Evolutionary conservation across 768 basidiomycete species (phyloP).

Genomic region (Podaxis mareebaensis): DNA sequence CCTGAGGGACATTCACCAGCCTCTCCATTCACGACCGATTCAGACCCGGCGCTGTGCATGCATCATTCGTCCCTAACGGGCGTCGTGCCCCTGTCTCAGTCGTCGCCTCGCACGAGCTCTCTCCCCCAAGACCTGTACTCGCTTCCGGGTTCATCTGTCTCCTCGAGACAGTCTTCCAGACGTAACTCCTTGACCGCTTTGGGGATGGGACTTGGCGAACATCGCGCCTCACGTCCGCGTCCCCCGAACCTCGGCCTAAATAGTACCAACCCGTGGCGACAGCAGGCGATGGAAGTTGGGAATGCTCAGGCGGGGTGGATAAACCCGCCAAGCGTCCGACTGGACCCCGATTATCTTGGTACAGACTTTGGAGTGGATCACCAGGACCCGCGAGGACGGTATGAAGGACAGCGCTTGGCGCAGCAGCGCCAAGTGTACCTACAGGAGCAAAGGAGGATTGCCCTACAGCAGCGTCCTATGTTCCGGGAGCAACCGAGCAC

Average conservation of each 20-base stretch:
- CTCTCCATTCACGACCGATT: background rate
- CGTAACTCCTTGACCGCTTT: constrained; percentile 20
- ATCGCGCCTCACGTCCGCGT: constrained; percentile 27
- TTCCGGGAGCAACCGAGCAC: background rate
- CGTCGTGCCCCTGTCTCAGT: constrained; percentile 13
- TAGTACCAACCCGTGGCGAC: constrained; percentile 29
- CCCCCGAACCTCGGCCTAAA: constrained; percentile 33
- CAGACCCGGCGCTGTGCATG: background rate
- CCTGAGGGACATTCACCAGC: constrained; percentile 2
- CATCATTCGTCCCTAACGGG: background rate
- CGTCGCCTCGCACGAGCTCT: background rate
- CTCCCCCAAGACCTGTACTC: constrained; percentile 4
- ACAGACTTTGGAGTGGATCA: background rate
- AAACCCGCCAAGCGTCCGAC: background rate
- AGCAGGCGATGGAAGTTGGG: background rate
- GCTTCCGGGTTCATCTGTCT: constrained; percentile 10
- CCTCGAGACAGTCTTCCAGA: constrained; percentile 11
- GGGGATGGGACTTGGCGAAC: constrained; percentile 21
- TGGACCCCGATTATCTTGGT: background rate
- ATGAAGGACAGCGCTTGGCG: background rate
- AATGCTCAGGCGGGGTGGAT: constrained; percentile 1
- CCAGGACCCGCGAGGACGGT: background rate
- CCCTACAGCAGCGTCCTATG: background rate
- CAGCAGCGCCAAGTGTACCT: background rate
- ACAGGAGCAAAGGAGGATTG: constrained; percentile 5